These are phyloP conservation scores for Arthroderma uncinatum DNA, from an alignment of 2,329 filamentous ascomycete species.

Conservation along the genomic window DNA sequence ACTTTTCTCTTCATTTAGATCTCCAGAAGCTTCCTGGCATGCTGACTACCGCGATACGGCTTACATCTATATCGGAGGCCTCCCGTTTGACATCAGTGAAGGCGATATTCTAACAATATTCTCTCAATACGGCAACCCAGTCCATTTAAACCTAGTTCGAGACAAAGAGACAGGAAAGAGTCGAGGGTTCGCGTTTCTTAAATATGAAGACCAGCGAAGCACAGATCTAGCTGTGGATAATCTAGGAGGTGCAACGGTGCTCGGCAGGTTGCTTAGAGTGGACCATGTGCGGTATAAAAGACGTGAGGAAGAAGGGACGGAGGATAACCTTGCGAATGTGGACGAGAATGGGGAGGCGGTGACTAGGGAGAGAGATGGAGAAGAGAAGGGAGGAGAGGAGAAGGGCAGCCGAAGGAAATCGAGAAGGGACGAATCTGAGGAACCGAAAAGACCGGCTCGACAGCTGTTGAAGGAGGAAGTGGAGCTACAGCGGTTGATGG, in stretches of 20 bases:
- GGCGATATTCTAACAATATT: slow-evolving; percentile 95
- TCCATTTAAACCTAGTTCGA: slow-evolving; percentile 80
- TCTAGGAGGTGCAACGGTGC: slow-evolving; percentile 70
- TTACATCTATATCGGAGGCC: slow-evolving; percentile 88
- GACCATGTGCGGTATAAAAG: slow-evolving; percentile 90
- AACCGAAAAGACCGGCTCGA: slow-evolving; percentile 31
- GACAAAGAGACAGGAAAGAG: slow-evolving; percentile 96
- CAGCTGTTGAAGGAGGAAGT: slow-evolving; percentile 68
- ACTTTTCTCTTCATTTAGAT: slow-evolving; percentile 36
- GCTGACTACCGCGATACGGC: slow-evolving; percentile 95
- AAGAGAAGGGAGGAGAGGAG: slow-evolving; percentile 25
- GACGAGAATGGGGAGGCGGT: slow-evolving; percentile 25
- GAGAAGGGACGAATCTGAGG: slow-evolving; percentile 17
- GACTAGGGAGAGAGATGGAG: slow-evolving; percentile 25
- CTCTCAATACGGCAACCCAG: slow-evolving; percentile 91
- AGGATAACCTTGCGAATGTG: slow-evolving; percentile 39
- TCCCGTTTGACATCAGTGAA: slow-evolving; percentile 86
- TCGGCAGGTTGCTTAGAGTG: slow-evolving; percentile 70
- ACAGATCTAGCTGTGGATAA: slow-evolving; percentile 96
- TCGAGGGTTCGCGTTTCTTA: slow-evolving; percentile 88
- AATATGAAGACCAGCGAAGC: slow-evolving; percentile 96
- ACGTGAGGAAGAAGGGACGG: slow-evolving; percentile 56
- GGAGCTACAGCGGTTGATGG: slow-evolving; percentile 63
- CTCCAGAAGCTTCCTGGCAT: slow-evolving; percentile 86
- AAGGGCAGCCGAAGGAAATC: background rate